These are phyloP conservation scores for Perkinsus marinus DNA, from an alignment of 169 alveolate species.

Conservation along the genomic window DNA sequence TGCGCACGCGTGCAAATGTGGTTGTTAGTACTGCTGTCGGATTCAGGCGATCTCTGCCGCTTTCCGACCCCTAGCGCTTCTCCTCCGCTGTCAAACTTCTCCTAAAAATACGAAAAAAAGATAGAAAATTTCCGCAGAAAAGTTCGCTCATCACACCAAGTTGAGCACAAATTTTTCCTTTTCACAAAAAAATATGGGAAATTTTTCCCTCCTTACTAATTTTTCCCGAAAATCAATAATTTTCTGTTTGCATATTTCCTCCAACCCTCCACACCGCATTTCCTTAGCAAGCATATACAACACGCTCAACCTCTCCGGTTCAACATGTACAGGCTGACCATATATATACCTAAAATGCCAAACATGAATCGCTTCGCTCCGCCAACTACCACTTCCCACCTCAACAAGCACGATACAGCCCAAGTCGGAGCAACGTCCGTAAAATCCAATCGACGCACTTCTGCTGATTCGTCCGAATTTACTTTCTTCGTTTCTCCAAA, in stretches of 20 bases:
- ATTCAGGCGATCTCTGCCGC: not conserved
- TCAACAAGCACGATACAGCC: not conserved
- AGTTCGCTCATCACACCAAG: no score
- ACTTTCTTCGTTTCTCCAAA: not conserved
- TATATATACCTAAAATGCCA: not conserved
- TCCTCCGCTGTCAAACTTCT: no score
- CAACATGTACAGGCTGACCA: not conserved
- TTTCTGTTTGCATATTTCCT: not conserved
- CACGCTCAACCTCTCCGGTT: not conserved
- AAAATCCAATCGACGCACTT: not conserved
- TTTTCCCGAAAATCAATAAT: not conserved
- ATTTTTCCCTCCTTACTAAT: no score
- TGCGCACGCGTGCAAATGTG: not conserved
- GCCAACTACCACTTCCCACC: not conserved
- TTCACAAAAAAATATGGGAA: no score
- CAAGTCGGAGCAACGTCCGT: not conserved
- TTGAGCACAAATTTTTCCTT: no score
- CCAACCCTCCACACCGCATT: not conserved
- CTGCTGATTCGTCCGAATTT: not conserved
- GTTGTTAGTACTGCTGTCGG: not conserved
- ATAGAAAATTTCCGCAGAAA: no score
- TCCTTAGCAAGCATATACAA: not conserved
- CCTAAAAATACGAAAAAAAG: no score
- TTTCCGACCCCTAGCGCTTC: not conserved
- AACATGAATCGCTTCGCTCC: not conserved